Evolutionary conservation across 805 yeast species (phyloP), one percentile per base, ranked within the genome.

Genomic region (Helenozyma baotianmanensis): DNA sequence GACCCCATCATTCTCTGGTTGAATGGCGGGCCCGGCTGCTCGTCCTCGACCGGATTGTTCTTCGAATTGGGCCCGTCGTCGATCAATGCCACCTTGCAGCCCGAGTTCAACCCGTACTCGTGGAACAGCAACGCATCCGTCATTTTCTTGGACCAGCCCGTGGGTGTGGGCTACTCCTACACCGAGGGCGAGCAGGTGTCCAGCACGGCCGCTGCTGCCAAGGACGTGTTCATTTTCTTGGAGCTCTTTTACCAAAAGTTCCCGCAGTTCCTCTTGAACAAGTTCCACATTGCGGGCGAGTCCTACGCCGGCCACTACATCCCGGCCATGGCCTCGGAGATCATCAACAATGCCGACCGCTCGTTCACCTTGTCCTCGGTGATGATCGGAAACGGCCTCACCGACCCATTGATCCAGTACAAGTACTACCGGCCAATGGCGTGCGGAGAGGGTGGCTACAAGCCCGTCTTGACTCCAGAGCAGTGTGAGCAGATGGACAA

Each of bases 391-490:
- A 39, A 35, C 33, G 39, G 39, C 5, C 29, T 32, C 23, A 39
- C 40, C 21, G 32, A 32, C 23, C 35, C 39, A 21, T 32, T 36
- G 31, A 23, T 32, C 14, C 37, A 35, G 29, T 22, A 27, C 32
- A 28, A 34, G 33, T 31, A 30, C 39, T 38, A 35, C 29, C 14
- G 32, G 12, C 42, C 42, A 12, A 38, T 38, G 41, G 41, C 38
- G n/a, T 64, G 70, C 48, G 70, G 70, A 27, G 64, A 62, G 48
- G 70, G 70, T 37, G 70, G 70, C 2, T 55, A 63, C 40, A 49
- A 51, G 29, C 59, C 66, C n/a, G 67, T 64, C 6, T 44, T 64
- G 27, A 21, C 43, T 7, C 56, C 50, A 27, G 60, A 58, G 19
- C 38, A 37, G n/a, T 64, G 71, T 42, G 54, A 48, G 7, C 42